Evolutionary conservation across 441 rosid species (phyloP).

Genomic region (Erodium texanum): DNA sequence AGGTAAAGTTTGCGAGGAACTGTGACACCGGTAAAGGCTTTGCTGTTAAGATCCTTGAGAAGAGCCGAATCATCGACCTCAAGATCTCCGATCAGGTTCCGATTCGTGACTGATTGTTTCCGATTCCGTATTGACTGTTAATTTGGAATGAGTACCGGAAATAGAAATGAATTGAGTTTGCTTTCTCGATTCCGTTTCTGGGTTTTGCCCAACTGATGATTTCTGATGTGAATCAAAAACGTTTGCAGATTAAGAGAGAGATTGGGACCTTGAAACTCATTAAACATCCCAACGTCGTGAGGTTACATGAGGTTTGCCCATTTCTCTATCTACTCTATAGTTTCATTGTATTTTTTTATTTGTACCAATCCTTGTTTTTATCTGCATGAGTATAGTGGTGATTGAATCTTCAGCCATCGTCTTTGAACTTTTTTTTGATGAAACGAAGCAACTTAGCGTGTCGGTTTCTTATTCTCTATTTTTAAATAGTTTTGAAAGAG

Average conservation of each 20-base stretch:
- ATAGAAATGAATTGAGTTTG: too few species aligned
- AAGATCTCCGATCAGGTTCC: conserved; percentile 70
- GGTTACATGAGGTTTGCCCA: conserved; percentile 67
- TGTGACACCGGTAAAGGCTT: conserved; percentile 47
- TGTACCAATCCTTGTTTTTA: background rate
- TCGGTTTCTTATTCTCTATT: background rate
- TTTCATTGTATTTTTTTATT: background rate
- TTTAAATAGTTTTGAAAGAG: too few species aligned
- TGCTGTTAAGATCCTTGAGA: conserved; percentile 88
- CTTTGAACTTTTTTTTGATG: background rate
- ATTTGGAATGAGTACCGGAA: too few species aligned
- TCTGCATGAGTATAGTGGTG: background rate
- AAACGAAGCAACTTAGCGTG: background rate
- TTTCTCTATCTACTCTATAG: background rate
- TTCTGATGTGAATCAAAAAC: background rate
- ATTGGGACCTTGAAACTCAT: conserved; percentile 78
- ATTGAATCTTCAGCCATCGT: background rate
- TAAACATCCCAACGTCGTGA: conserved; percentile 82
- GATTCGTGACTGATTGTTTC: background rate
- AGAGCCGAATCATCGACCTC: conserved; percentile 51
- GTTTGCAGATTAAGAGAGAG: conserved; percentile 77
- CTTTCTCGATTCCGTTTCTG: too few species aligned
- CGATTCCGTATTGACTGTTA: too few species aligned
- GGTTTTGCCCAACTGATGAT: background rate
- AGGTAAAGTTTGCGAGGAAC: conserved; percentile 67